Evolutionary conservation across 2,329 filamentous ascomycete species (phyloP).

Genomic region (Xylariaceae sp.): DNA sequence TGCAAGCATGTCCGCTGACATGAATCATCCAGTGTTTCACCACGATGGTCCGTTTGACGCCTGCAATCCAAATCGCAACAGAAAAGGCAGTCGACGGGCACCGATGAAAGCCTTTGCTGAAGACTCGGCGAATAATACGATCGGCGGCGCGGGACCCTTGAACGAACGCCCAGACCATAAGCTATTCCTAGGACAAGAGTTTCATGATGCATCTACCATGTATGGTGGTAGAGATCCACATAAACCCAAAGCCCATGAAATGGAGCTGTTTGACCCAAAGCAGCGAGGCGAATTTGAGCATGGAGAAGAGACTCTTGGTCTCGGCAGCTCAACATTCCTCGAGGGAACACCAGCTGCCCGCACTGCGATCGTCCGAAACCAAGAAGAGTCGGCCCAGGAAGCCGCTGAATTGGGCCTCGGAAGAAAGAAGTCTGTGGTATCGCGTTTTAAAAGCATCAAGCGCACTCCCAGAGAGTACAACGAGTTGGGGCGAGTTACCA

Average conservation of each 20-base stretch:
- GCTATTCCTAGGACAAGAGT: constrained; percentile 74
- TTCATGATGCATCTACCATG: constrained; percentile 82
- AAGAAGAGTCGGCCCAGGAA: constrained; percentile 62
- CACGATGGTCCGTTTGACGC: constrained; percentile 97
- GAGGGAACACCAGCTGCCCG: constrained; percentile 87
- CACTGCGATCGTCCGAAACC: constrained; percentile 68
- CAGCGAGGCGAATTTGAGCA: constrained; percentile 67
- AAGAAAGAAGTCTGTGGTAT: constrained; percentile 91
- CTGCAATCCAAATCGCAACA: constrained; percentile 89
- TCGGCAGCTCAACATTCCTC: constrained; percentile 92
- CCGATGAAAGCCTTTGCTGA: constrained; percentile 96
- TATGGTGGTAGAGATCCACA: constrained; percentile 39
- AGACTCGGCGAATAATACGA: constrained; percentile 83
- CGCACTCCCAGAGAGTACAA: constrained; percentile 55
- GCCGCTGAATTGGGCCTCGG: constrained; percentile 55
- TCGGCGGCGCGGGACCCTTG: constrained; percentile 81
- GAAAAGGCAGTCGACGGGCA: constrained; percentile 71
- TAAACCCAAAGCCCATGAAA: constrained; percentile 36
- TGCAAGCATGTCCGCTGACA: constrained; percentile 4
- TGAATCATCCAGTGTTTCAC: constrained; percentile 67
- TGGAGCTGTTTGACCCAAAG: constrained; percentile 61
- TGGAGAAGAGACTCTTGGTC: constrained; percentile 73
- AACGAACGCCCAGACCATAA: constrained; percentile 78
- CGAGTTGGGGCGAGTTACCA: constrained; percentile 53
- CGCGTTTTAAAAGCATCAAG: constrained; percentile 82